Evolutionary conservation across 2,329 filamentous ascomycete species (phyloP).

Genomic region (Fusarium aywerte): DNA sequence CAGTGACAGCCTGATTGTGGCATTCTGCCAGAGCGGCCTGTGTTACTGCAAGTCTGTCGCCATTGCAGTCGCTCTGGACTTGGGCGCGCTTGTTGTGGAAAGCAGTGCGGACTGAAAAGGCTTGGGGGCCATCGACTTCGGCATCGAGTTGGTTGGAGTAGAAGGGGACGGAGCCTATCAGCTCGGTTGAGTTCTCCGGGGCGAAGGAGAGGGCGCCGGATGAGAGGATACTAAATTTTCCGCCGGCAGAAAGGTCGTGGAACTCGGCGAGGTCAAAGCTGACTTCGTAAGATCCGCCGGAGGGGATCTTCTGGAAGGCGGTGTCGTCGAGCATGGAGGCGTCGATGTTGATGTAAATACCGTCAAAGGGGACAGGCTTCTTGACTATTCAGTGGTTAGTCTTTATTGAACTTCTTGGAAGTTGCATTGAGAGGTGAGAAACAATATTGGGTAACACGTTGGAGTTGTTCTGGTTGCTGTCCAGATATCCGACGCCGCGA

Average conservation of each 20-base stretch:
- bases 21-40: slow-evolving; percentile 65
- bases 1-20: slow-evolving; percentile 61
- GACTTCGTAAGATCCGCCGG: slow-evolving; percentile 62
- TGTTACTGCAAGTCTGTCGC: slow-evolving; percentile 57
- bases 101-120: slow-evolving; percentile 60
- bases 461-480: neutral
- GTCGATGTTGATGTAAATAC: slow-evolving; percentile 62
- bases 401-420: neutral
- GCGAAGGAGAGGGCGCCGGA: slow-evolving; percentile 68
- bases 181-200: slow-evolving; percentile 60
- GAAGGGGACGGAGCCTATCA: slow-evolving; percentile 67
- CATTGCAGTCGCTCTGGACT: slow-evolving; percentile 65
- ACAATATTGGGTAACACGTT: neutral
- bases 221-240: slow-evolving; percentile 66
- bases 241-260: slow-evolving; percentile 63
- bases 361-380: slow-evolving; percentile 61
- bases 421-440: neutral
- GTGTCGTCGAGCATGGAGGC: slow-evolving; percentile 57
- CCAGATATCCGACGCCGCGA: neutral
- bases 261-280: slow-evolving; percentile 66
- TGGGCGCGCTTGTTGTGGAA: slow-evolving; percentile 63
- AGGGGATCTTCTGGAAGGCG: slow-evolving; percentile 61
- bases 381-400: slow-evolving; percentile 43
- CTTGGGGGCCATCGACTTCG: slow-evolving; percentile 65
- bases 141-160: slow-evolving; percentile 68